Base-by-base conservation (phyloP, 2,329 filamentous ascomycete species). In the Fusarium redolens region DNA sequence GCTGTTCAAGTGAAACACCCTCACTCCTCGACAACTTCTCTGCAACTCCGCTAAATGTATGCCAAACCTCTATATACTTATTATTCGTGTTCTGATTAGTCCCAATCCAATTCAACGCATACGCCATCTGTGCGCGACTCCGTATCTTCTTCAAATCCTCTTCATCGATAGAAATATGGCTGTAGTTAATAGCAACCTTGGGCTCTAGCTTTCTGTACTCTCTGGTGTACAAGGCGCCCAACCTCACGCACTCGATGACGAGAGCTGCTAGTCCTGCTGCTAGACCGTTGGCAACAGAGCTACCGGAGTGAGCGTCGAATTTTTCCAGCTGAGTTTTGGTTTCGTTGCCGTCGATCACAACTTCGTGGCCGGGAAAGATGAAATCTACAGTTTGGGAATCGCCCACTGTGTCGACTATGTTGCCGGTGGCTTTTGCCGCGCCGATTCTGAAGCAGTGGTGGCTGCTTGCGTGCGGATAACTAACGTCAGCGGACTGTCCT, bases 391-490 rank as follows among this genome's bases (percentile, higher is more conserved):
- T 31, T 1, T 61, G 30, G 12, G 47, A 31, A 43, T 55, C 48
- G 2, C 57, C 65, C 1, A 71, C 61, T 5, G 56, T 69, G 2
- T 71, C 68, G 4, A 43, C 20, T 37, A 47, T 69, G 18, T 33
- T 48, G 3, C 68, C 68, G 0, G 61, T 69, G n/a, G 65, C 47
- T n/a, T 61, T 69, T 4, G 68, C 65, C 4, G 60, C 68, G 13
- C 65, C 65, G 4, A 71, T 69, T 15, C 65, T 52, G 43, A 69
- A 69, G n/a, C 68, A 65, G 5, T 17, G 31, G 11, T 15, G 25
- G 15, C 65, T 65, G 37, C 61, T 71, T 17, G 40, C 41, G 6
- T 69, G 37, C 0, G 56, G 65, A 11, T 71, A 71, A 17, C 60
- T 65, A 1, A 55, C 13, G 41, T 71, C 65, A 3, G 61, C 51